A percentile compares a stretch with the other conserved stretches of the same genome.
Evolutionary conservation across 2,329 filamentous ascomycete genomes (phyloP).

Genomic region (Trichoderma oligosporum): DNA sequence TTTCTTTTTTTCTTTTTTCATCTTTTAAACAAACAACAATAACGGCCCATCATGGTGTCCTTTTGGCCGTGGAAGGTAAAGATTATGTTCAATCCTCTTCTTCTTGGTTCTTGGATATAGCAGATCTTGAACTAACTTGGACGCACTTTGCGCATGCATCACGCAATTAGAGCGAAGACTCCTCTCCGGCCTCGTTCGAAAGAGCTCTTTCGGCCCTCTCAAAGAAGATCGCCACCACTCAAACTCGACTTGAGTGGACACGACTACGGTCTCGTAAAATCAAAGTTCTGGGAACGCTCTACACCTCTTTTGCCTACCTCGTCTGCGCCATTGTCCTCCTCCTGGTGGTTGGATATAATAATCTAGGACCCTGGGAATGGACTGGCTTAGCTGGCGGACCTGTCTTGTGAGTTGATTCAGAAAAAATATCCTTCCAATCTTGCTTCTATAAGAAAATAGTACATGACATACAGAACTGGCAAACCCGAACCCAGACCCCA

Average conservation of each 20-base stretch:
- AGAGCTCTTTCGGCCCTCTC: conserved; percentile 81
- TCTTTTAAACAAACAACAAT: background rate
- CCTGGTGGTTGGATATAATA: conserved; percentile 78
- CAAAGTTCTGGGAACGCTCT: conserved; percentile 85
- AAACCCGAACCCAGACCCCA: no score
- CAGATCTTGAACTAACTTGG: background rate
- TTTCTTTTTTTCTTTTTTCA: background rate
- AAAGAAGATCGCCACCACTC: conserved; percentile 72
- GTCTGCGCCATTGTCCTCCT: conserved; percentile 77
- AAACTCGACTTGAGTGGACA: conserved; percentile 67
- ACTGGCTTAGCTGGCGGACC: conserved; percentile 74
- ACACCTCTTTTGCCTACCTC: conserved; percentile 85
- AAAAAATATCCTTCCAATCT: no score
- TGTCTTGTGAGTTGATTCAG: conserved; percentile 67
- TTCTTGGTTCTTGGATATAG: background rate
- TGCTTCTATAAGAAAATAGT: no score
- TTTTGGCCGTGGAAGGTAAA: conserved; percentile 80
- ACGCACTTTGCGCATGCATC: background rate
- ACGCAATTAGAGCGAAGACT: conserved; percentile 71
- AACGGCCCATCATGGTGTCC: conserved; percentile 62
- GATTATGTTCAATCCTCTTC: background rate
- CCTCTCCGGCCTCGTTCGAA: conserved; percentile 87
- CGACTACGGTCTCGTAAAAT: conserved; percentile 70
- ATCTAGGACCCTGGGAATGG: conserved; percentile 75
- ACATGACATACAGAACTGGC: no score